Evolutionary conservation across 1,139 yeast species (phyloP), one percentile per base, ranked within the genome.

Genomic region (Taphrina populina): DNA sequence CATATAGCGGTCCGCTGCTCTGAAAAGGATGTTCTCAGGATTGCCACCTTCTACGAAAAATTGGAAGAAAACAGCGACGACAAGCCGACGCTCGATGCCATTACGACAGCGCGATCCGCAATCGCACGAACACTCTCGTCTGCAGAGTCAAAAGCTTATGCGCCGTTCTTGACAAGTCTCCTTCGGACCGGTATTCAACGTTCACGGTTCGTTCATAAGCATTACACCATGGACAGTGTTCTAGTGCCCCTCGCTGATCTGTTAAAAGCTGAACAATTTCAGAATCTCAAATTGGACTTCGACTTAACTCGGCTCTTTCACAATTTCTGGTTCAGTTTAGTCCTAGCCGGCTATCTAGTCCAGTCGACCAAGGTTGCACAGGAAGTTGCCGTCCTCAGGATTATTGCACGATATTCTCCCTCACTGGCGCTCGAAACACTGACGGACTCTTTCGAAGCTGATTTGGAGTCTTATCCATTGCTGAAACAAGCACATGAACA

Each of bases 311-410:
- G 39, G 27, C 43, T 83, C 58, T 88, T 90, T 72, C 80, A 95
- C 65, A 86, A 92, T 68, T 81, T 88, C 49, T 94, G 99, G 99
- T 88, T 86, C 68, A 92, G 90, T 66, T 76, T 92, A 78, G 94
- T 84, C 3, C 87, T 90, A 40, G 96, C 92, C 69, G 98, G 98
- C 0, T 88, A 82, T 67, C 78, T 83, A 21, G 74, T 76, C 52
- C 76, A 77, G 52, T 82, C 95, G 0, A 74, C 75, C 11, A 73
- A 81, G 64, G 77, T 82, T 8, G 71, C 73, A 56, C 70, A 71
- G 8, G 76, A 78, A 64, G 67, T 71, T 56, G 60, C 61, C 0
- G 80, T 79, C 33, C 74, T 94, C 54, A 76, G 78, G 64, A 74
- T 82, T 58, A 85, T 94, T 64, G 97, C 98, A 0, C 80, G 84